A percentile compares a stretch with the other conserved stretches of the same genome.
Conservation (phyloP, 805 yeast genomes). For the Candida khao-thaluensis region DNA sequence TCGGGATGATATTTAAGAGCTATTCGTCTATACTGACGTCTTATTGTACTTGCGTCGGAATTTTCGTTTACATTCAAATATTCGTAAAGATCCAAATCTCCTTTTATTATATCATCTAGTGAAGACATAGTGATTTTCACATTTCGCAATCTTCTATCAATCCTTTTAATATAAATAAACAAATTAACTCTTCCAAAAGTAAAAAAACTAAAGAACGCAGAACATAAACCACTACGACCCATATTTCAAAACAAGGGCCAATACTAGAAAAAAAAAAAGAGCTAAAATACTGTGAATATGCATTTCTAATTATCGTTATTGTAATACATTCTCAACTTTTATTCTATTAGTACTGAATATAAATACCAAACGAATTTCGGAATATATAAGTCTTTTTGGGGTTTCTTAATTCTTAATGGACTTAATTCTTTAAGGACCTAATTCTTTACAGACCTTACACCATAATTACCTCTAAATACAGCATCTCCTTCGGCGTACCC, state of each 20-base stretch:
- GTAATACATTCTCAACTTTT: constrained; percentile 7
- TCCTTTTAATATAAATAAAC: not conserved
- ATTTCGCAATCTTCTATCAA: constrained; percentile 1
- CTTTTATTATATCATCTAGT: constrained; percentile 18
- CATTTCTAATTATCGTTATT: constrained; percentile 8
- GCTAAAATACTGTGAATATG: constrained; percentile 3
- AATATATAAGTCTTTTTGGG: not conserved
- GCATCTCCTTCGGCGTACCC: constrained; percentile 99
- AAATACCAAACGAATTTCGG: not conserved
- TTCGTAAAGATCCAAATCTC: constrained; percentile 28
- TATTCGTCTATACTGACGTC: constrained; percentile 29
- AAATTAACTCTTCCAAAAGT: too few species aligned
- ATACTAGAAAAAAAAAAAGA: too few species aligned
- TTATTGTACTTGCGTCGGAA: constrained; percentile 25
- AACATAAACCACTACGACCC: too few species aligned
- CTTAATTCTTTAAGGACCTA: not conserved
- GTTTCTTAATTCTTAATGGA: not conserved
- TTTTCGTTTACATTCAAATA: constrained; percentile 23
- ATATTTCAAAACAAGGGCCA: too few species aligned
- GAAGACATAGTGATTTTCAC: constrained; percentile 9
- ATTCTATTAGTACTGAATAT: constrained; percentile 4
- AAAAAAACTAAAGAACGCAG: too few species aligned
- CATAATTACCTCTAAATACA: constrained; percentile 80
- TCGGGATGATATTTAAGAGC: constrained; percentile 44
- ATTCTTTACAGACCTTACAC: constrained; percentile 46